Evolutionary conservation across 305 asterid species (phyloP).

Genomic region (Rubia tinctorum): DNA sequence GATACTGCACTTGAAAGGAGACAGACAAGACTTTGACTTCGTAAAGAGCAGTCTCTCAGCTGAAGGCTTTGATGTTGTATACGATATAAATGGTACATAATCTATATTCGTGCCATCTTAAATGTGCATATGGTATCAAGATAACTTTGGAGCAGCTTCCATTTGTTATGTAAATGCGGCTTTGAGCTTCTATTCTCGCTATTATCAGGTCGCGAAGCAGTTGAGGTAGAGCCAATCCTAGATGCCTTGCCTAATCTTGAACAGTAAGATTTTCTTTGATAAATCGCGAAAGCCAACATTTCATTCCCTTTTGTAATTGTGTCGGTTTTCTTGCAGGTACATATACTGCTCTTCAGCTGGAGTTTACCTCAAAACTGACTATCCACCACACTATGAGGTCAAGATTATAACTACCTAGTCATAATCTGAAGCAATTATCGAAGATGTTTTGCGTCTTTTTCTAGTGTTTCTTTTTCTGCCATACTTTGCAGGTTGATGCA

Average conservation of each 20-base stretch:
- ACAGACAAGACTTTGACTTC: slow-evolving; percentile 81
- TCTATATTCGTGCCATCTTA: not conserved
- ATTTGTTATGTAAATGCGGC: not conserved
- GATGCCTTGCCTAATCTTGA: slow-evolving; percentile 92
- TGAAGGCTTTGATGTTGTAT: slow-evolving; percentile 86
- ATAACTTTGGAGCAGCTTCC: not conserved
- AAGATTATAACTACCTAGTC: slow-evolving; percentile 12
- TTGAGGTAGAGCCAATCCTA: slow-evolving; percentile 82
- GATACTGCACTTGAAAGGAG: slow-evolving; percentile 96
- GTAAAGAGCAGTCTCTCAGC: slow-evolving; percentile 87
- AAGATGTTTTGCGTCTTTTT: too few species aligned
- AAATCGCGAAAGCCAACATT: not conserved
- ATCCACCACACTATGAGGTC: slow-evolving; percentile 75
- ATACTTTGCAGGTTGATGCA: slow-evolving; percentile 56
- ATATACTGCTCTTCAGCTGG: slow-evolving; percentile 96
- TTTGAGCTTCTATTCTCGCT: not conserved
- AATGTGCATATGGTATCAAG: too few species aligned
- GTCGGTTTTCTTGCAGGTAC: slow-evolving; percentile 54
- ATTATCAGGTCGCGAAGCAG: slow-evolving; percentile 89
- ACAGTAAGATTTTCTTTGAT: slow-evolving; percentile 52
- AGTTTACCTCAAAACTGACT: slow-evolving; percentile 80
- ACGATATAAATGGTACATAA: slow-evolving; percentile 83
- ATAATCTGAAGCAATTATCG: not conserved
- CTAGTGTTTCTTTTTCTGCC: too few species aligned
- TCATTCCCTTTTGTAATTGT: not conserved